Evolutionary conservation across 108 stramenopile genomes (phyloP), one percentile per base, ranked within the genome.

Genomic region (Ochromonas danica): DNA sequence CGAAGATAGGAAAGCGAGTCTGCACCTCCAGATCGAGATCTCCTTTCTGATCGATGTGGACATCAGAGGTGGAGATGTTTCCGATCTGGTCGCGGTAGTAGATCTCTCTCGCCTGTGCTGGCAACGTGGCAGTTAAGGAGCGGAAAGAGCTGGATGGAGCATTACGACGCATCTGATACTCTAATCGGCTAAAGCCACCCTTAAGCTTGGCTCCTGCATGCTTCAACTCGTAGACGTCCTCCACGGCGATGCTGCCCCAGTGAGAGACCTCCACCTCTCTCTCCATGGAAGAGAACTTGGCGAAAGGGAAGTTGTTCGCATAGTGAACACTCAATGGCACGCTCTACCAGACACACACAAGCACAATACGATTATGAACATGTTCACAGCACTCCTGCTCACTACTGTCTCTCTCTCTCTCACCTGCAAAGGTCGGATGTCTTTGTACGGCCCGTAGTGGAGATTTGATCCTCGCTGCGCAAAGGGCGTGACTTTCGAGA

Each of bases 11-110:
- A 78, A 83, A 88, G 40, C 87, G 82, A 6, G 85, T 40, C 74
- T 82, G 40, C 25, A 87, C 0, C 38, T 85, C 81, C 77, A 87
- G 39, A 0, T 43, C 83, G 30, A 85, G 70, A 33, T 36, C 63
- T n/a, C 85, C 80, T 0, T 42, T 62, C 22, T 77, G 31, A 25
- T 61, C 28, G 39, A 70, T 42, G 31, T 39, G 40, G 51, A 85
- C 71, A 39, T 14, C 40, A 25, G 77, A 79, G 1, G 86, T 87
- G n/a, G 82, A 82, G 43, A 88, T 70, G 79, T 88, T 88, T 33
- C 87, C 87, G 61, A 88, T 88, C 33, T 85, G 84, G 62, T 88
- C 87, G 33, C 87, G 86, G 80, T 88, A 88, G 81, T 87, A 88
- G 39, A 88, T 85, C 82, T 84, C 81, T 1, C 78, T 42, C 28